Evolutionary conservation across 1,284 basidiomycete genomes (phyloP).

Genomic region (Athelia psychrophila): DNA sequence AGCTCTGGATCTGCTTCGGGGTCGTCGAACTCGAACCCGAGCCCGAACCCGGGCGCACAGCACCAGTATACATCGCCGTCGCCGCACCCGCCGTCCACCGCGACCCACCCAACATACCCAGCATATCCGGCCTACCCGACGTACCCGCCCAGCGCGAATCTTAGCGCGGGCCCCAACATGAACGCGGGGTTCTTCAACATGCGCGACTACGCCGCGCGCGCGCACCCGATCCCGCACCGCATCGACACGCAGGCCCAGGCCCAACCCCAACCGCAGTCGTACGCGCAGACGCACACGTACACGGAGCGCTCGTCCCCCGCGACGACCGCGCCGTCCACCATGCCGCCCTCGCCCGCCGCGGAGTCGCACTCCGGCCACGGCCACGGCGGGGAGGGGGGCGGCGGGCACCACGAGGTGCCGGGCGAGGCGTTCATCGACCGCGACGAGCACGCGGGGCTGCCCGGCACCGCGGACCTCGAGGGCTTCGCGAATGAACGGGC

Average conservation of each 20-base stretch:
- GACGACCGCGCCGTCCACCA: not conserved
- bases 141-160: too few species aligned
- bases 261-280: too few species aligned
- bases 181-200: too few species aligned
- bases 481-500: slow-evolving; percentile 17
- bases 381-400: not conserved
- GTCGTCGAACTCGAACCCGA: not conserved
- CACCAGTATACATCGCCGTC: too few species aligned
- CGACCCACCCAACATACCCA: too few species aligned
- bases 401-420: slow-evolving; percentile 21
- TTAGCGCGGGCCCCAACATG: too few species aligned
- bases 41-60: not conserved
- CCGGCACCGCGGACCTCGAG: slow-evolving; percentile 30
- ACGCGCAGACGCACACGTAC: too few species aligned
- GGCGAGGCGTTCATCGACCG: slow-evolving; percentile 40
- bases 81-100: slow-evolving; percentile 3
- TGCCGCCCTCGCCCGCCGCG: slow-evolving; percentile 12
- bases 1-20: not conserved
- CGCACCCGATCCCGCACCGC: too few species aligned
- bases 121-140: slow-evolving; percentile 7
- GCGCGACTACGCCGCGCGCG: too few species aligned
- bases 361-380: slow-evolving; percentile 13
- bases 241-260: too few species aligned
- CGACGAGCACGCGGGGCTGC: slow-evolving; percentile 40
- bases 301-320: too few species aligned